Conservation (phyloP, 2,329 filamentous ascomycete species). For the Emmonsia crescens region DNA sequence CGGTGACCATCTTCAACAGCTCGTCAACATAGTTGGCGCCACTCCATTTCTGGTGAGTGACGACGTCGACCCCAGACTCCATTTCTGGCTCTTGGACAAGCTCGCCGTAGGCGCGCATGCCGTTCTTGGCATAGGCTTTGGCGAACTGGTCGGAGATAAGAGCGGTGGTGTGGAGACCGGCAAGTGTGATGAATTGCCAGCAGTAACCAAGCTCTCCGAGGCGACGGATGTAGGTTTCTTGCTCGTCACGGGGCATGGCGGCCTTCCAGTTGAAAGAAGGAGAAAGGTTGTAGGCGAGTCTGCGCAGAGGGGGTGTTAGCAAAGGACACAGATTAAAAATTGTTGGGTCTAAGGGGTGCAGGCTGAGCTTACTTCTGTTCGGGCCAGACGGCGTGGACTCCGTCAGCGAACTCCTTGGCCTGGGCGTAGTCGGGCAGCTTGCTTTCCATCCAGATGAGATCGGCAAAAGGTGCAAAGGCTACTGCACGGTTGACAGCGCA, state of each 20-base stretch:
- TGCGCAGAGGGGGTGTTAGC: slow-evolving; percentile 27
- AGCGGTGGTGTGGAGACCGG: slow-evolving; percentile 88
- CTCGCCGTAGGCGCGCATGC: slow-evolving; percentile 96
- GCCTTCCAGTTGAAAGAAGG: slow-evolving; percentile 99
- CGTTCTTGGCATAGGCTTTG: slow-evolving; percentile 64
- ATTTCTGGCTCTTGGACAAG: slow-evolving; percentile 98
- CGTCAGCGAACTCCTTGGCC: slow-evolving; percentile 84
- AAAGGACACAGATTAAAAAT: slow-evolving; percentile 4
- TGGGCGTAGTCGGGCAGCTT: slow-evolving; percentile 87
- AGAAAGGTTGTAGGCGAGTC: slow-evolving; percentile 93
- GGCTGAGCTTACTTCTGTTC: slow-evolving; percentile 70
- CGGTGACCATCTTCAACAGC: slow-evolving; percentile 91
- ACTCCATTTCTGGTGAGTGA: slow-evolving; percentile 98
- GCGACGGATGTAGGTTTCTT: slow-evolving; percentile 93
- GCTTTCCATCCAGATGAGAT: slow-evolving; percentile 99
- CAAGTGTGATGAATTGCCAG: slow-evolving; percentile 99
- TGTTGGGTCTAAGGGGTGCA: not conserved
- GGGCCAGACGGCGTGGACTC: slow-evolving; percentile 88
- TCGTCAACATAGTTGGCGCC: slow-evolving; percentile 93
- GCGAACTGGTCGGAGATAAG: slow-evolving; percentile 86
- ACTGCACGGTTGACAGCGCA: slow-evolving; percentile 84
- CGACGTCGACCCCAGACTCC: slow-evolving; percentile 77
- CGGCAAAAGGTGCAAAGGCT: slow-evolving; percentile 84
- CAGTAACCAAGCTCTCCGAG: slow-evolving; percentile 84
- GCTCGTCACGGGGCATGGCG: slow-evolving; percentile 80